phyloP scores from a whole-genome alignment of 2,329 filamentous ascomycete genomes.

The Hypoxylon rubiginosum region DNA sequence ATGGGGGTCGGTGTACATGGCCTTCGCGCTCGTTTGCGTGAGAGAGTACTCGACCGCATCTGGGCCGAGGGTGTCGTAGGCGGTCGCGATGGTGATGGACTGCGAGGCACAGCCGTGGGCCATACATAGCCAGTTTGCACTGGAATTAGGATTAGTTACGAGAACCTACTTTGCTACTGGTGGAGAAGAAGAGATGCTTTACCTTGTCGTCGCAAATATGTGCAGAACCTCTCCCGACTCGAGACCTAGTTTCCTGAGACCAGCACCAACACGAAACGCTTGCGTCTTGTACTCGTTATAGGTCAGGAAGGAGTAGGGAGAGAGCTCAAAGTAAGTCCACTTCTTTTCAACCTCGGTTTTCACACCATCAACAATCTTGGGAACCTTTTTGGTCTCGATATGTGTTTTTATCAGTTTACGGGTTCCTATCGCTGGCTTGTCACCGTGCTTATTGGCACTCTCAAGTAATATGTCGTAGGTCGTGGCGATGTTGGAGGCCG shows the following conservation, averaged over 20 bases:
- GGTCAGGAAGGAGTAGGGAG: constrained; percentile 79
- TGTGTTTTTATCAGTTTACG: constrained; percentile 83
- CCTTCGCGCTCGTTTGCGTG: constrained; percentile 81
- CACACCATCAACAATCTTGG: constrained; percentile 87
- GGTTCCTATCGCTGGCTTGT: constrained; percentile 75
- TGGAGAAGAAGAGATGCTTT: constrained; percentile 47
- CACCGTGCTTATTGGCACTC: constrained; percentile 73
- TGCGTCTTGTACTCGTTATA: constrained; percentile 84
- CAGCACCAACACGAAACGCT: constrained; percentile 77
- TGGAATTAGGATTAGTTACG: constrained; percentile 52
- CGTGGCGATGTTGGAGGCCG: constrained; percentile 78
- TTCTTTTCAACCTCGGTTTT: constrained; percentile 87
- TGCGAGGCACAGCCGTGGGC: constrained; percentile 85
- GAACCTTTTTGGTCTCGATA: constrained; percentile 87
- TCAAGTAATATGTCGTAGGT: constrained; percentile 83
- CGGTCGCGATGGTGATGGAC: constrained; percentile 91
- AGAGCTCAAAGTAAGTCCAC: constrained; percentile 91
- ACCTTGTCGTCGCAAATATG: constrained; percentile 87
- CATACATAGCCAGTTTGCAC: constrained; percentile 85
- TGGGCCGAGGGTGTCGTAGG: constrained; percentile 92
- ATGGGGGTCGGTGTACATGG: constrained; percentile 89
- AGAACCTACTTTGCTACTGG: constrained; percentile 5
- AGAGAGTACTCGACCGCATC: constrained; percentile 89
- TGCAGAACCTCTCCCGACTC: constrained; percentile 77
- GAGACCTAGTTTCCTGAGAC: constrained; percentile 80